A percentile compares a stretch with the other conserved stretches of the same genome.
Evolutionary conservation across 768 basidiomycete species (phyloP).

Genomic region (Leccinellum albellum): DNA sequence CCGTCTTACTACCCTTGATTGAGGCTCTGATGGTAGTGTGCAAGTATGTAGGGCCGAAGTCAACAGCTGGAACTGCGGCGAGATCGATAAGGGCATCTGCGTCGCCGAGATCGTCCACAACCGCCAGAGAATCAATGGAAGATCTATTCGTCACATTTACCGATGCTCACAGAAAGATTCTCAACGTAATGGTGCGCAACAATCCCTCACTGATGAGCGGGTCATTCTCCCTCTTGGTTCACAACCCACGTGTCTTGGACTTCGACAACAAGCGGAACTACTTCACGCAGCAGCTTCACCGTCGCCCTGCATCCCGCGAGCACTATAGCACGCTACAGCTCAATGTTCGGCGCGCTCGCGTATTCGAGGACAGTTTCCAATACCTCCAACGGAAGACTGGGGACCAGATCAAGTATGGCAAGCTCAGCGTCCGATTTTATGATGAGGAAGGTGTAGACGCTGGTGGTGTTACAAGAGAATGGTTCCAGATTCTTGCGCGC

Average conservation of each 20-base stretch:
- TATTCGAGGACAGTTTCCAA: conserved; percentile 98
- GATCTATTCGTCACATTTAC: conserved; percentile 93
- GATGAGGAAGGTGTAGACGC: conserved; percentile 98
- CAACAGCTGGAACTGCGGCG: conserved; percentile 38
- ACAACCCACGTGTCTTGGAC: conserved; percentile 94
- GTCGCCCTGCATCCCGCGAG: conserved; percentile 73
- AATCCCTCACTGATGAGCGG: conserved; percentile 98
- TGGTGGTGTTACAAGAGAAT: conserved; percentile 95
- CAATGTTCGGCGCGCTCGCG: conserved; percentile 84
- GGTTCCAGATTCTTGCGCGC: conserved; percentile 96
- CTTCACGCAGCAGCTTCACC: conserved; percentile 88
- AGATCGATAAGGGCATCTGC: conserved; percentile 60
- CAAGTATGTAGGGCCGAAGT: conserved; percentile 82
- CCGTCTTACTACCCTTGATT: conserved; percentile 89
- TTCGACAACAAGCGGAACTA: conserved; percentile 99
- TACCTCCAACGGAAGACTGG: conserved; percentile 85
- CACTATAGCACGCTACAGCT: conserved; percentile 81
- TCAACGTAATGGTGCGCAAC: conserved; percentile 97
- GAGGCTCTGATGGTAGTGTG: conserved; percentile 98
- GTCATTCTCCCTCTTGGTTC: conserved; percentile 92
- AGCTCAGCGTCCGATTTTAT: conserved; percentile 93
- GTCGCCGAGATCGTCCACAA: conserved; percentile 66
- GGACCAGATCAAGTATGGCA: conserved; percentile 97
- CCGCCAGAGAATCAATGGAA: conserved; percentile 74
- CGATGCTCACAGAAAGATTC: conserved; percentile 85